A percentile compares a stretch with the other conserved stretches of the same genome.
These are phyloP conservation scores for Mycogone perniciosa DNA, from an alignment of 2,329 filamentous ascomycete genomes.

Conservation along the genomic window DNA sequence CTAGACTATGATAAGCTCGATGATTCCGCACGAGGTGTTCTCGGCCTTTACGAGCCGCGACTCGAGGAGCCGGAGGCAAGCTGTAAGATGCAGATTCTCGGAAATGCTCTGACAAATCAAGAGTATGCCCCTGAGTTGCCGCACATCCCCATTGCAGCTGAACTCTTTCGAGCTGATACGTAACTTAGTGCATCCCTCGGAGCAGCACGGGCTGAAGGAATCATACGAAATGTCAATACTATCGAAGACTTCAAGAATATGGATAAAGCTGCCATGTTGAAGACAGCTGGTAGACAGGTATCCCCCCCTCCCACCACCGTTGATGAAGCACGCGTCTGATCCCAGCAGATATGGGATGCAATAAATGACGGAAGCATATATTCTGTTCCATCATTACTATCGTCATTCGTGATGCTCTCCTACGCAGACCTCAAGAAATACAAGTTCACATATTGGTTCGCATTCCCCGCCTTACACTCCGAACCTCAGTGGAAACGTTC, in stretches of 20 bases:
- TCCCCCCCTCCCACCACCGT: neutral
- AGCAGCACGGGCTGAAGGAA: conserved; percentile 79
- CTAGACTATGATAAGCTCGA: conserved; percentile 96
- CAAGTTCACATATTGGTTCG: conserved; percentile 97
- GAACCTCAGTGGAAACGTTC: conserved; percentile 72
- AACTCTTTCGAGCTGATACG: conserved; percentile 22
- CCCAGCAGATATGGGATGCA: conserved; percentile 83
- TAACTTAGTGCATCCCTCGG: conserved; percentile 56
- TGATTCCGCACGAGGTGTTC: conserved; percentile 78
- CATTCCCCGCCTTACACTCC: conserved; percentile 87
- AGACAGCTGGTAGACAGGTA: conserved; percentile 73
- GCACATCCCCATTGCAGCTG: conserved; percentile 16
- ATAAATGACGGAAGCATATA: conserved; percentile 96
- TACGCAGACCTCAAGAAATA: conserved; percentile 98
- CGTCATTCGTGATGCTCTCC: conserved; percentile 82
- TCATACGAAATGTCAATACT: conserved; percentile 94
- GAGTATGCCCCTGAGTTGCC: conserved; percentile 52
- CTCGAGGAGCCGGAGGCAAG: conserved; percentile 67
- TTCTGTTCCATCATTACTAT: conserved; percentile 83
- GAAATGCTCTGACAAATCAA: conserved; percentile 75
- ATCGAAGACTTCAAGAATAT: conserved; percentile 84
- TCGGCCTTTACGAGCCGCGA: conserved; percentile 85
- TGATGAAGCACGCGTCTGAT: conserved; percentile 14
- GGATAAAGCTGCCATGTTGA: conserved; percentile 72
- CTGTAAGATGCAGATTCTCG: conserved; percentile 84